Evolutionary conservation across 2,329 filamentous ascomycete species (phyloP), one percentile per base, ranked within the genome.

Genomic region (Claviceps sp.): DNA sequence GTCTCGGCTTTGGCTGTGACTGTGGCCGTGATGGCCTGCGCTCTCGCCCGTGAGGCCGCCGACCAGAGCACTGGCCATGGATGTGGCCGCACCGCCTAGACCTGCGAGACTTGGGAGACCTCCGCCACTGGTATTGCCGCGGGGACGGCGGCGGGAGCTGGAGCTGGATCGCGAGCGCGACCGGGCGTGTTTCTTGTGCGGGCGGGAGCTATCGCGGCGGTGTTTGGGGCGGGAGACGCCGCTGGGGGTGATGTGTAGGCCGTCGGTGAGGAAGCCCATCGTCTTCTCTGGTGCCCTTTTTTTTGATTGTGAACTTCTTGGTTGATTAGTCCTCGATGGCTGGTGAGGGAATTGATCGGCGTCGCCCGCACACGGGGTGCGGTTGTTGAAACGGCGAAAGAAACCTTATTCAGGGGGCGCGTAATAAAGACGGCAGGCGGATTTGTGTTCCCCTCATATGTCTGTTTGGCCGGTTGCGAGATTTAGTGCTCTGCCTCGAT

Each of bases 141-240:
- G 56, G 43, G 64, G 62, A 54, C 58, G 57, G 51, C 62, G 56
- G 45, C 64, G 62, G 54, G 59, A 57, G 51, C 62, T 64, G 47
- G 65, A 67, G 58, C 66, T 62, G 41, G 69, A 74, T 48, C 64
- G 65, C 48, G 66, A 67, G 49, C 65, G 63, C 47, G 66, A 67
- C 47, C 65, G 63, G 9, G 48, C 41, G 42, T 57, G 62, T 59
- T 67, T 67, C 59, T 65, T 67, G 54, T 58, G 62, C 41, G 62
- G 63, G 50, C 62, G 61, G 41, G 64, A 63, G 44, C 59, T 60
- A 46, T 59, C 60, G 42, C 58, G 57, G 49, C 57, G 56, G 47
- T 59, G 60, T 37, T 60, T 58, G 49, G 60, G 60, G 26, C 60
- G 60, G 20, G 56, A 55, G 40, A 62, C 54, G 52, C 59, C 59